Conservation (phyloP, 768 basidiomycete species). For the Cystofilobasidium ferigula region DNA sequence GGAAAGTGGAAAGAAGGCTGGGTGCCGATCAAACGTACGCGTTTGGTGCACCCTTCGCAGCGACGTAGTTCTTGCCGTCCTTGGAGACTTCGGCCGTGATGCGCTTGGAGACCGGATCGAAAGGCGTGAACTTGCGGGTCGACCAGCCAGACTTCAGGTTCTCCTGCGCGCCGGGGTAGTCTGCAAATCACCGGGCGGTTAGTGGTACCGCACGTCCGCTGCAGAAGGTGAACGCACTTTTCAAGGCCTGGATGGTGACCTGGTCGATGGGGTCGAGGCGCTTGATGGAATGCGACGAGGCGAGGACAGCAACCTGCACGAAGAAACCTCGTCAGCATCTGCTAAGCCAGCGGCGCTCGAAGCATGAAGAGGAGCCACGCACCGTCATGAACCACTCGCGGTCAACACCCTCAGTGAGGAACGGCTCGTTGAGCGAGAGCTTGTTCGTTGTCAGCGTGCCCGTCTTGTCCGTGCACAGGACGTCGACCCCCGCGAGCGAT, state of each 20-base stretch:
- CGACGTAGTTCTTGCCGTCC: conserved; percentile 42
- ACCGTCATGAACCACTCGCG: conserved; percentile 31
- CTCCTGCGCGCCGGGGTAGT: conserved; percentile 44
- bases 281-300: conserved; percentile 45
- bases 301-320: conserved; percentile 43
- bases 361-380: background rate
- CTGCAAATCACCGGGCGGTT: too few relatives aligned
- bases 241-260: background rate
- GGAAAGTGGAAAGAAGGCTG: background rate
- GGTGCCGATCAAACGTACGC: conserved; percentile 37
- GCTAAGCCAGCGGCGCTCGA: background rate
- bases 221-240: too few relatives aligned
- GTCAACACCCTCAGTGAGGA: conserved; percentile 36
- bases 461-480: conserved; percentile 43
- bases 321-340: conserved; percentile 24
- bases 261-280: conserved; percentile 46
- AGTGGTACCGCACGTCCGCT: too few relatives aligned
- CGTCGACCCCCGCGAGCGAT: conserved; percentile 46
- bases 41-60: conserved; percentile 46
- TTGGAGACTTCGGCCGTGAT: conserved; percentile 46
- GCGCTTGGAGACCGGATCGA: conserved; percentile 46
- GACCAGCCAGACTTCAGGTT: conserved; percentile 43
- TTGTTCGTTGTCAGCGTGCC: conserved; percentile 47
- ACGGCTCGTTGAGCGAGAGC: conserved; percentile 43
- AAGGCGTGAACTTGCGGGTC: conserved; percentile 44